Conservation (phyloP, 2,329 filamentous ascomycete genomes). For the Lachnellula cervina region DNA sequence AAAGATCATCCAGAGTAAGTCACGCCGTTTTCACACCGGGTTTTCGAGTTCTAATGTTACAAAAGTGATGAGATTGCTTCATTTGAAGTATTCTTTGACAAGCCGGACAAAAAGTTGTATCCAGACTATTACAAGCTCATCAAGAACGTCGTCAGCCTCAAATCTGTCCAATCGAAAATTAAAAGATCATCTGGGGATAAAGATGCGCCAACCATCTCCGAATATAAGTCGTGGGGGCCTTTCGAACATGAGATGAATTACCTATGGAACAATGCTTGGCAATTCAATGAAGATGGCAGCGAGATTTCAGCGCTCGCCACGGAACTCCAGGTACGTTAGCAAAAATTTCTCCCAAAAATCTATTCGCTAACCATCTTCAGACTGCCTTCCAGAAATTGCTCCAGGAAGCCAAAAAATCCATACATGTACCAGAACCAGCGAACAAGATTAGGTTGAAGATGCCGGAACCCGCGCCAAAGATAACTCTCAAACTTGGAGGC, state of each 20-base stretch:
- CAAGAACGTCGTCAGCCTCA: slow-evolving; percentile 72
- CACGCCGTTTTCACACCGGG: neutral
- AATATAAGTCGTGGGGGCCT: slow-evolving; percentile 76
- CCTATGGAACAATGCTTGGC: slow-evolving; percentile 82
- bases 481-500: slow-evolving; percentile 66
- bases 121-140: slow-evolving; percentile 88
- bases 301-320: slow-evolving; percentile 73
- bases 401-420: slow-evolving; percentile 65
- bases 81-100: slow-evolving; percentile 69
- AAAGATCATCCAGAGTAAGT: slow-evolving; percentile 61
- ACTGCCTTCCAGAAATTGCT: slow-evolving; percentile 64
- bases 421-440: slow-evolving; percentile 62
- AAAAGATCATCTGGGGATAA: slow-evolving; percentile 67
- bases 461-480: slow-evolving; percentile 51
- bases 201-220: slow-evolving; percentile 53
- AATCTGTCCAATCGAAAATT: slow-evolving; percentile 70
- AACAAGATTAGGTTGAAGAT: slow-evolving; percentile 80
- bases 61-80: slow-evolving; percentile 62
- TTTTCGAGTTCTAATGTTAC: slow-evolving; percentile 2
- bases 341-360: neutral
- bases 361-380: slow-evolving; percentile 39
- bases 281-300: slow-evolving; percentile 89
- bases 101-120: slow-evolving; percentile 63
- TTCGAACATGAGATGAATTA: slow-evolving; percentile 76
- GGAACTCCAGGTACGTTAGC: slow-evolving; percentile 64